Evolutionary conservation across 2,329 filamentous ascomycete species (phyloP), one percentile per base, ranked within the genome.

Genomic region (Diplodia intermedia): DNA sequence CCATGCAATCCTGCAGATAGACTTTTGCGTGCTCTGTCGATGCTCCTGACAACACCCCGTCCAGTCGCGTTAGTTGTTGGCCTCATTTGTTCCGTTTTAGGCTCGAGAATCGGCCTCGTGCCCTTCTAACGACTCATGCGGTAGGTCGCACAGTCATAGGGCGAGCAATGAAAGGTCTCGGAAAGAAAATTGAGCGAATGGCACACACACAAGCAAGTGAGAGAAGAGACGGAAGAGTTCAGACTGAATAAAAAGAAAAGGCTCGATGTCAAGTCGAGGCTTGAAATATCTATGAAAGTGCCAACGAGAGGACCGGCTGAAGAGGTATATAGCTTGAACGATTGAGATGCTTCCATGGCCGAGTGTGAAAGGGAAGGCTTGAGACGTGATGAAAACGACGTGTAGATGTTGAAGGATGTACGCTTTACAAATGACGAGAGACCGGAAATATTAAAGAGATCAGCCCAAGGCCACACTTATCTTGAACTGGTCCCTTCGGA

Each of bases 201-300:
- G 9, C 50, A 26, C 50, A 15, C 12, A 15, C 23, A 8, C 50
- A 29, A 36, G 29, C 11, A 55, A 36, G 18, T 4, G 12, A 26
- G 2, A 3, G 23, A 55, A 11, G 2, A 9, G 12, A 12, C 11
- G 20, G 50, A 53, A 26, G 23, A 53, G 6, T 12, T 9, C 2
- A 36, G 29, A 36, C 29, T 15, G 18, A 14, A 29, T 15, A 43
- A 23, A 33, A 55, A 4, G 31, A 33, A 55, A 4, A 15, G 38
- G 54, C 54, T 57, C 54, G 36, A 31, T 57, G n/a, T 40, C 57
- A 5, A 40, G 23, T 38, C 23, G 40, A 61, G 40, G 9, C 18
- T 50, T 49, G 57, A 20, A 23, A n/a, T 18, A 33, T 61, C 40
- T 61, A 61, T 29, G 18, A 14, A 61, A 49, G 6, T 43, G 18